Percentiles rank a stretch among this genome's conserved stretches.
Evolutionary conservation across 495 filamentous ascomycete species (phyloP).

Genomic region (Penicillium waksmanii): DNA sequence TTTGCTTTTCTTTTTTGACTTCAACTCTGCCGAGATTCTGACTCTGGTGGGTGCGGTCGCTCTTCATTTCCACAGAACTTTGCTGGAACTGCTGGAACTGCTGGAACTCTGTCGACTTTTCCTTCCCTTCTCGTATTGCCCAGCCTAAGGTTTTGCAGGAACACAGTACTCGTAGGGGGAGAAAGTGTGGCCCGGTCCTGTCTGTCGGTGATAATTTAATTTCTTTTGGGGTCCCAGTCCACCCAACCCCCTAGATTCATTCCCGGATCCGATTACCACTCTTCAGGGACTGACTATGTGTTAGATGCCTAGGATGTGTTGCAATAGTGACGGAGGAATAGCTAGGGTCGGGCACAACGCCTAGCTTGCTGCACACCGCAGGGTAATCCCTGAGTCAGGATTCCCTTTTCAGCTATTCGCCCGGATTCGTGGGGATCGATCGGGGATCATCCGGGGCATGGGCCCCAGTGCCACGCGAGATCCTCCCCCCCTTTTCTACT

Average conservation of each 20-base stretch:
- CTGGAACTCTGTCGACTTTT: slow-evolving; percentile 23
- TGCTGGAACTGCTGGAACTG: neutral
- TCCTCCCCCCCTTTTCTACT: slow-evolving; percentile 12
- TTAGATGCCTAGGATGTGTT: too few species aligned
- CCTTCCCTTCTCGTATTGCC: slow-evolving; percentile 20
- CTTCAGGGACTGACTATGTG: neutral
- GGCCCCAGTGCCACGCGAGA: slow-evolving; percentile 27
- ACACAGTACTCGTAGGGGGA: neutral
- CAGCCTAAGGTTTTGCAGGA: neutral
- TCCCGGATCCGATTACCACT: neutral
- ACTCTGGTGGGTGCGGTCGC: neutral
- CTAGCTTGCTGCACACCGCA: neutral
- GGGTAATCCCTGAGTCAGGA: neutral
- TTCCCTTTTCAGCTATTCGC: slow-evolving; percentile 10
- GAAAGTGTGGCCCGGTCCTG: slow-evolving; percentile 19
- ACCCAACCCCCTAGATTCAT: too few species aligned
- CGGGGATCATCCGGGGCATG: slow-evolving; percentile 37
- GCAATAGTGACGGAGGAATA: too few species aligned
- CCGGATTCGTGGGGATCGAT: slow-evolving; percentile 34
- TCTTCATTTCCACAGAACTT: slow-evolving; percentile 18
- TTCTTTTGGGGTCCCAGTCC: too few species aligned
- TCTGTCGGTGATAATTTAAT: neutral
- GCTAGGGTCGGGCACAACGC: neutral
- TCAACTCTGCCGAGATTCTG: too few species aligned
- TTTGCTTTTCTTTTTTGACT: neutral